Evolutionary conservation across 2,329 filamentous ascomycete species (phyloP).

Genomic region (Fusarium sp.): DNA sequence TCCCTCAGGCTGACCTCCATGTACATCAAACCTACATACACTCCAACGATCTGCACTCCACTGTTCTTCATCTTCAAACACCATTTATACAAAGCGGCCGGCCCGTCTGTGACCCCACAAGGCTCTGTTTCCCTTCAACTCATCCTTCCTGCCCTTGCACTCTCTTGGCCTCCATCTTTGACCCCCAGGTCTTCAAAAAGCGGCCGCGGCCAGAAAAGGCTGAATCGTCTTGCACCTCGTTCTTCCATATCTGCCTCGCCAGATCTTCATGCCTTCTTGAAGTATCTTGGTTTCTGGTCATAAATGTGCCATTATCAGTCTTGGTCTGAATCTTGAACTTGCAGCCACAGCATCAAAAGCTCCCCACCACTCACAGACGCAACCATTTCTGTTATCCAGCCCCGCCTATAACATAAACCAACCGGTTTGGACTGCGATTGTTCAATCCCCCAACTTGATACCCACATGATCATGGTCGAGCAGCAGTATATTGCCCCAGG

Average conservation of each 20-base stretch:
- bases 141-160: slow-evolving; percentile 30
- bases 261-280: slow-evolving; percentile 22
- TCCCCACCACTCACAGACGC: slow-evolving; percentile 21
- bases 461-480: slow-evolving; percentile 49
- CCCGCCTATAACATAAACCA: slow-evolving; percentile 31
- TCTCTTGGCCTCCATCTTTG: slow-evolving; percentile 26
- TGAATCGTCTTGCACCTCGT: slow-evolving; percentile 29
- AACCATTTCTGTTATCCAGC: slow-evolving; percentile 15
- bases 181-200: slow-evolving; percentile 40
- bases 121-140: slow-evolving; percentile 38
- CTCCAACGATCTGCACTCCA: slow-evolving; percentile 42
- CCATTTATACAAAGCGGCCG: slow-evolving; percentile 43
- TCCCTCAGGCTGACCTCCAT: slow-evolving; percentile 25
- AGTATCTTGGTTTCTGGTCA: slow-evolving; percentile 26
- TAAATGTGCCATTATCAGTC: slow-evolving; percentile 41
- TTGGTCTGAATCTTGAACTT: slow-evolving; percentile 31
- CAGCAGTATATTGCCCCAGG: slow-evolving; percentile 48
- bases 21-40: slow-evolving; percentile 19
- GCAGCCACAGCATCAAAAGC: slow-evolving; percentile 28
- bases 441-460: slow-evolving; percentile 32
- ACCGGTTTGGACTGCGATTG: slow-evolving; percentile 35
- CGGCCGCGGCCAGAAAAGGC: slow-evolving; percentile 45
- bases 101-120: slow-evolving; percentile 41
- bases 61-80: slow-evolving; percentile 40
- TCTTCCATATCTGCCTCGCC: slow-evolving; percentile 40